Evolutionary conservation across 1,284 basidiomycete genomes (phyloP).

Genomic region (Mycena sp.): DNA sequence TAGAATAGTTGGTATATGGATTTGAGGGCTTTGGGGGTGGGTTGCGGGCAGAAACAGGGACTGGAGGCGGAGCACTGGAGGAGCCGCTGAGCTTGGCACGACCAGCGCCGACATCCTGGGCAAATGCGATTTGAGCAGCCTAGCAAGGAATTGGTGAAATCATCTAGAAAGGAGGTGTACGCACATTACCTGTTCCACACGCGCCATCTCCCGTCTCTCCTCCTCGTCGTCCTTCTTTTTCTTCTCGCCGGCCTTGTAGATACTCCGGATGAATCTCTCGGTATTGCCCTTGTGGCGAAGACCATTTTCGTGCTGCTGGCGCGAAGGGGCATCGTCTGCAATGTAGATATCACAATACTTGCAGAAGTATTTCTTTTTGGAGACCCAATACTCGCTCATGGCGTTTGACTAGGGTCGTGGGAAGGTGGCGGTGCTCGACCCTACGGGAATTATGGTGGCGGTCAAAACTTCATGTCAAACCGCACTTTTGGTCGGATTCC

Average conservation of each 20-base stretch:
- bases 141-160: constrained; percentile 38
- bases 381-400: constrained; percentile 91
- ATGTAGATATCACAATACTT: constrained; percentile 94
- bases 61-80: constrained; percentile 48
- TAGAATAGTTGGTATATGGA: constrained; percentile 87
- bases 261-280: constrained; percentile 89
- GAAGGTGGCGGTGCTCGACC: too few species aligned
- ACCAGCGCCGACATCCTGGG: constrained; percentile 77
- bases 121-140: constrained; percentile 81
- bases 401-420: constrained; percentile 14
- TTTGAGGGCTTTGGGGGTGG: constrained; percentile 67
- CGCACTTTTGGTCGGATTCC: too few species aligned
- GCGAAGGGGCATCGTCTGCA: constrained; percentile 92
- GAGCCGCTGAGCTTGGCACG: constrained; percentile 56
- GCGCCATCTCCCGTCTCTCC: constrained; percentile 86
- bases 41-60: constrained; percentile 45
- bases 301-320: constrained; percentile 93
- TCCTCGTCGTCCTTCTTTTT: constrained; percentile 87
- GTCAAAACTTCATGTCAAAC: too few species aligned
- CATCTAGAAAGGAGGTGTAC: background rate
- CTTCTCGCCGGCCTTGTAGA: constrained; percentile 95
- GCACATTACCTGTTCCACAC: constrained; percentile 80
- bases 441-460: too few species aligned
- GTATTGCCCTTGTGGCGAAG: constrained; percentile 94
- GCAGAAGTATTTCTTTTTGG: constrained; percentile 82